A percentile compares a stretch with the other conserved stretches of the same genome.
These are phyloP conservation scores for Isatis tinctoria DNA, from an alignment of 345 rosid genomes.

Conservation along the genomic window DNA sequence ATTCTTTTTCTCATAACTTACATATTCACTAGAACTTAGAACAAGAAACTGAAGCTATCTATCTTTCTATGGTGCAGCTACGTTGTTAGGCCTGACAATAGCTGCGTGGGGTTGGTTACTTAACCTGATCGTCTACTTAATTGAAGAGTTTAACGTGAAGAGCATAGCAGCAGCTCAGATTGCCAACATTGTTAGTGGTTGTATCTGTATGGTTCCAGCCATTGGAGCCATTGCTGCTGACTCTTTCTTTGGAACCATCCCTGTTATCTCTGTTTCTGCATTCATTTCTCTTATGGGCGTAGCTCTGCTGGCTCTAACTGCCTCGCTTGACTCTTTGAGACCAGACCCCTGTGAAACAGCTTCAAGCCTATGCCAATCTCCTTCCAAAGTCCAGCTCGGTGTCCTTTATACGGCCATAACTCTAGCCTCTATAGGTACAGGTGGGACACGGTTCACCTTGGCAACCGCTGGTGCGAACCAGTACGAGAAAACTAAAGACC, in stretches of 20 bases:
- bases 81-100: slow-evolving; percentile 36
- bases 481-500: slow-evolving; percentile 31
- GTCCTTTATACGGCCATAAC: slow-evolving; percentile 39
- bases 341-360: slow-evolving; percentile 33
- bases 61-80: slow-evolving; percentile 28
- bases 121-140: slow-evolving; percentile 39
- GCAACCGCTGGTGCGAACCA: slow-evolving; percentile 50
- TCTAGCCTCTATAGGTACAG: slow-evolving; percentile 31
- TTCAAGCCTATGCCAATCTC: slow-evolving; percentile 28
- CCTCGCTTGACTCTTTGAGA: slow-evolving; percentile 31
- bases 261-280: slow-evolving; percentile 40
- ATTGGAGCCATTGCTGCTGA: slow-evolving; percentile 43
- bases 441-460: slow-evolving; percentile 35
- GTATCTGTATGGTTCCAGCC: slow-evolving; percentile 36
- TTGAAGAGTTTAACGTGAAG: slow-evolving; percentile 36
- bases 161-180: slow-evolving; percentile 47
- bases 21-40: not conserved
- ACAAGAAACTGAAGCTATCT: not conserved
- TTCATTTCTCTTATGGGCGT: slow-evolving; percentile 39
- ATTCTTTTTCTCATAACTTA: not conserved
- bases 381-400: slow-evolving; percentile 34
- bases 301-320: slow-evolving; percentile 36
- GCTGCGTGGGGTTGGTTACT: slow-evolving; percentile 43
- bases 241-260: slow-evolving; percentile 41
- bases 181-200: slow-evolving; percentile 35